Base-by-base conservation (phyloP, 179 eudicot species). In the Sideroxylon spinosum region DNA sequence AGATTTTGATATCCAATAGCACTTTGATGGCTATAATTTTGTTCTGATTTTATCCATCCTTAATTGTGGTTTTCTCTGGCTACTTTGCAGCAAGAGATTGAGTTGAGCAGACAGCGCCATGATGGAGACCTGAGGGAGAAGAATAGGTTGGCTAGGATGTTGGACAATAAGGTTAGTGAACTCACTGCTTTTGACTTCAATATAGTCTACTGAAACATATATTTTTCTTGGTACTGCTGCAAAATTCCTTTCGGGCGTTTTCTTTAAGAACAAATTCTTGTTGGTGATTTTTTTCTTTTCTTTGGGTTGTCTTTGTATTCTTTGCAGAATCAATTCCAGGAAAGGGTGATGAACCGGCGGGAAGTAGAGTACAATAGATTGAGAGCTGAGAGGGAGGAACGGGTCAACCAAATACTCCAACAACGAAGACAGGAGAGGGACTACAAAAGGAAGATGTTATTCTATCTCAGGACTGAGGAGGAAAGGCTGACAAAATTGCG, bases 31-130 rank as follows among this genome's bases (percentile, higher is more conserved):
- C 9, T 61, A 7, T 61, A 22, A 20, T 61, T 61, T n/a, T 22
- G 26, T 20, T 20, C 0, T 61, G 65, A 20, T 61, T 17, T 61
- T 22, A 9, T 20, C 3, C 9, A 11, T 20, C 2, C 7, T 61
- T 2, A 61, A 5, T 56, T 28, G 20, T 61, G 65, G 12, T 59
- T 13, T 50, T 25, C 6, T 46, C 4, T 3, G 25, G 60, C 32
- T 60, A 63, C 26, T 44, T 84, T 87, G 66, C 90, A 93, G 96
- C 82, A 77, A 78, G 97, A 93, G 82, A 76, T 90, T 79, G 94
- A 93, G 80, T 68, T 86, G 70, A 93, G 98, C 90, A 87, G 91
- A 76, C 87, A 84, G 81, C 90, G 89, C 19, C 98, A 93, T 80
- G 91, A 88, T 68, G 87, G 86, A n/a, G 94, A 91, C 74, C 85